Conservation (phyloP, 2,329 filamentous ascomycete genomes). For the Sporothrix euskadiensis region DNA sequence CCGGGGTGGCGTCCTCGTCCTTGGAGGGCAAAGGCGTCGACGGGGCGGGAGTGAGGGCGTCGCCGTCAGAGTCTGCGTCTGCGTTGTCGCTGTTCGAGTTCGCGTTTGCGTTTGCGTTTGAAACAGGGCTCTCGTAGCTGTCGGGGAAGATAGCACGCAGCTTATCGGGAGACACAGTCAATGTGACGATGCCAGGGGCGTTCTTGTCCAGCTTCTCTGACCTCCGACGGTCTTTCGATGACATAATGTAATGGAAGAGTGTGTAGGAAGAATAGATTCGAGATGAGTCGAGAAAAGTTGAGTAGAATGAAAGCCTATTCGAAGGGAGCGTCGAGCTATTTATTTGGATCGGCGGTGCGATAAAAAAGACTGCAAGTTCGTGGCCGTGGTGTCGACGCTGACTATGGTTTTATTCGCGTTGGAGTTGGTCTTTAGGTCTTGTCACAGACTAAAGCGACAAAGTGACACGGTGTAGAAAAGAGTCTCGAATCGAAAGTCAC, state of each 20-base stretch:
- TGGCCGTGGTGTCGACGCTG: not conserved
- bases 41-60: slow-evolving; percentile 8
- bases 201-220: slow-evolving; percentile 39
- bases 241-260: slow-evolving; percentile 32
- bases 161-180: slow-evolving; percentile 53
- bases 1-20: not conserved
- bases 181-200: slow-evolving; percentile 47
- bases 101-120: slow-evolving; percentile 33
- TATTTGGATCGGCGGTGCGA: slow-evolving; percentile 7
- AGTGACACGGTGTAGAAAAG: not conserved
- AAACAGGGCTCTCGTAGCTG: slow-evolving; percentile 3
- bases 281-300: not conserved
- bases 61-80: slow-evolving; percentile 40
- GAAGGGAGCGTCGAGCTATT: slow-evolving; percentile 8
- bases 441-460: not conserved
- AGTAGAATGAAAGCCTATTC: slow-evolving; percentile 28
- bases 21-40: slow-evolving; percentile 35
- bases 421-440: not conserved
- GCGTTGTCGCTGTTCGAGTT: slow-evolving; percentile 14
- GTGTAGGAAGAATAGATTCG: not conserved
- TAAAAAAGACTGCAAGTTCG: not conserved
- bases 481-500: not conserved
- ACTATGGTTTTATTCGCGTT: not conserved
- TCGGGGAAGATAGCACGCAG: slow-evolving; percentile 53
- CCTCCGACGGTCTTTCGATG: slow-evolving; percentile 49